Conservation (phyloP, 345 rosid species). For the Laguncularia racemosa region DNA sequence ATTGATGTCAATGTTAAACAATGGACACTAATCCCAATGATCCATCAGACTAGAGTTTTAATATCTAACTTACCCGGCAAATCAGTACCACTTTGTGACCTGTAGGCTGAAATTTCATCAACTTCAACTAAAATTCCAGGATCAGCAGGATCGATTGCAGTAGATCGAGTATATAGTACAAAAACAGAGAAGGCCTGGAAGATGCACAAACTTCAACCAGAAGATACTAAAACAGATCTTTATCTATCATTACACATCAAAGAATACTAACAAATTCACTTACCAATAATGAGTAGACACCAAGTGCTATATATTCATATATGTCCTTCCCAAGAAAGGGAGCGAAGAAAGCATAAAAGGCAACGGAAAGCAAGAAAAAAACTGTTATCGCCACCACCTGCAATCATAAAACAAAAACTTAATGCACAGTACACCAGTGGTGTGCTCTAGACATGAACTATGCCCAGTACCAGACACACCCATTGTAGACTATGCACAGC, state of each 20-base stretch:
- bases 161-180: slow-evolving; percentile 70
- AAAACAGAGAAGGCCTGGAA: slow-evolving; percentile 67
- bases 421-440: no score
- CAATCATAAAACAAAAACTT: slow-evolving; percentile 2
- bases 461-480: no score
- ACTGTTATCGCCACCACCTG: slow-evolving; percentile 88
- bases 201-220: slow-evolving; percentile 2
- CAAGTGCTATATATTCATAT: slow-evolving; percentile 52
- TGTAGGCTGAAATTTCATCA: slow-evolving; percentile 43
- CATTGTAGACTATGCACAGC: no score
- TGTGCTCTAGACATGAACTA: no score
- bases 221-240: neutral
- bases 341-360: slow-evolving; percentile 88
- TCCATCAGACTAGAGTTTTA: neutral
- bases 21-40: no score
- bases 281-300: slow-evolving; percentile 78
- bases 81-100: slow-evolving; percentile 43
- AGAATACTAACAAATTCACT: slow-evolving; percentile 9
- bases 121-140: slow-evolving; percentile 65
- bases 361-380: slow-evolving; percentile 65
- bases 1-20: no score
- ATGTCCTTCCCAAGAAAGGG: slow-evolving; percentile 77
- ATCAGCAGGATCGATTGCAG: slow-evolving; percentile 95
- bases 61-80: slow-evolving; percentile 29
- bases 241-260: neutral